Conservation (phyloP, 1,284 basidiomycete genomes). For the Boletus semigastroideus region DNA sequence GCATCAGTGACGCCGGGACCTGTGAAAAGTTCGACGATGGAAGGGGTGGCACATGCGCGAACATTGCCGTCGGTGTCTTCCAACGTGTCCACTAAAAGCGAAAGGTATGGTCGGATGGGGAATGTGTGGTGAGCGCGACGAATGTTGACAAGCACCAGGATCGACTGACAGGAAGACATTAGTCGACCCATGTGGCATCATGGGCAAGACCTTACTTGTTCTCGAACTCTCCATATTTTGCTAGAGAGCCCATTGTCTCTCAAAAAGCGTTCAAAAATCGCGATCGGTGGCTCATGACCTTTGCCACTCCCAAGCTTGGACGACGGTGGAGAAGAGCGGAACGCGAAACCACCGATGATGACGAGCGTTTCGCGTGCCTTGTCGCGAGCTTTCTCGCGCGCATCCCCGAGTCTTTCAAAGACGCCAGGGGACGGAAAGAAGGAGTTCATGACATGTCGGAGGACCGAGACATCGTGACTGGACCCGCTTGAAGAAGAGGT, state of each 20-base stretch:
- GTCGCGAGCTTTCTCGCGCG: slow-evolving; percentile 65
- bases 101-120: slow-evolving; percentile 82
- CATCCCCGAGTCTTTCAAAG: slow-evolving; percentile 82
- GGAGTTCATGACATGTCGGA: slow-evolving; percentile 65
- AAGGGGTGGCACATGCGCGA: slow-evolving; percentile 79
- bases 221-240: slow-evolving; percentile 80
- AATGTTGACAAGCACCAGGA: slow-evolving; percentile 66
- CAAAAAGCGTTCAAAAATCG: slow-evolving; percentile 74
- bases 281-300: slow-evolving; percentile 71
- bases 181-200: neutral
- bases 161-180: slow-evolving; percentile 43
- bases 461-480: slow-evolving; percentile 49
- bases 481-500: slow-evolving; percentile 43
- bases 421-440: slow-evolving; percentile 75
- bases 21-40: slow-evolving; percentile 83
- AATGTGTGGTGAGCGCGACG: slow-evolving; percentile 68
- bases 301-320: slow-evolving; percentile 62
- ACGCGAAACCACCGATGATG: slow-evolving; percentile 68
- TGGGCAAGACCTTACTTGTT: slow-evolving; percentile 59
- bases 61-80: slow-evolving; percentile 92
- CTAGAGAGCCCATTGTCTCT: slow-evolving; percentile 73
- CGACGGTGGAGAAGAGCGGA: slow-evolving; percentile 50
- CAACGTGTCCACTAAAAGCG: slow-evolving; percentile 78
- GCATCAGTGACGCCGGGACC: slow-evolving; percentile 78
- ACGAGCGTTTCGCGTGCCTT: slow-evolving; percentile 77